These are phyloP conservation scores for Exophiala oligosperma DNA, from an alignment of 2,329 filamentous ascomycete species.

Conservation along the genomic window DNA sequence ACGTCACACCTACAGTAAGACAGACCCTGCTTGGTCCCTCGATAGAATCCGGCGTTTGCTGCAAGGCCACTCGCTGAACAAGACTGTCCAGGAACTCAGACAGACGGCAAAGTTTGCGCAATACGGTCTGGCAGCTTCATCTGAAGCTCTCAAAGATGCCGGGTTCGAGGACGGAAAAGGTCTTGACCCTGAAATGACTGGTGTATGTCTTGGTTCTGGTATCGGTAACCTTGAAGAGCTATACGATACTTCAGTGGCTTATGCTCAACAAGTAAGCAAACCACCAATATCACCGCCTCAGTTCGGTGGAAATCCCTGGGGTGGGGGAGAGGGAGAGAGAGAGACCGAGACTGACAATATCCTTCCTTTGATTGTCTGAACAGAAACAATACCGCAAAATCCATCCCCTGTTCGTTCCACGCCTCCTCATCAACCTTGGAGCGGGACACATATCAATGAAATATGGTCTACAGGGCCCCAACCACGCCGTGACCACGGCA, in stretches of 20 bases:
- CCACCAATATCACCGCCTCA: too few species aligned
- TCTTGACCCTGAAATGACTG: conserved; percentile 72
- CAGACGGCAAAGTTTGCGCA: conserved; percentile 91
- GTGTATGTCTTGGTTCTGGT: conserved; percentile 90
- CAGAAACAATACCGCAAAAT: conserved; percentile 71
- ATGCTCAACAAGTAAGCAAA: conserved; percentile 56
- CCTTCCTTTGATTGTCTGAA: conserved; percentile 23
- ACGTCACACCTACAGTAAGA: conserved; percentile 43
- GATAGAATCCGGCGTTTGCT: too few species aligned
- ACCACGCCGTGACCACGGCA: conserved; percentile 88
- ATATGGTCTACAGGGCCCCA: conserved; percentile 85
- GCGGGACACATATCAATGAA: conserved; percentile 95
- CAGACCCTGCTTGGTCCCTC: too few species aligned
- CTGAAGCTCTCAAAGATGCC: conserved; percentile 83
- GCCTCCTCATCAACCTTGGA: conserved; percentile 89
- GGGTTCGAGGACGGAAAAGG: conserved; percentile 66
- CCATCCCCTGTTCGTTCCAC: conserved; percentile 89
- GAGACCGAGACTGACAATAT: not conserved
- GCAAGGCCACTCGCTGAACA: too few species aligned
- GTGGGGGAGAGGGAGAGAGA: too few species aligned
- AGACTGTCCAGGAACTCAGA: conserved; percentile 56
- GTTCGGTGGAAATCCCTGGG: too few species aligned
- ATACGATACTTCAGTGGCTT: conserved; percentile 78
- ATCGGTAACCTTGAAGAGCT: conserved; percentile 93
- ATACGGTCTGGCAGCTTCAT: conserved; percentile 81